Base-by-base conservation (phyloP, 1,284 basidiomycete genomes). In the Sporisorium iseilematis-ciliati region DNA sequence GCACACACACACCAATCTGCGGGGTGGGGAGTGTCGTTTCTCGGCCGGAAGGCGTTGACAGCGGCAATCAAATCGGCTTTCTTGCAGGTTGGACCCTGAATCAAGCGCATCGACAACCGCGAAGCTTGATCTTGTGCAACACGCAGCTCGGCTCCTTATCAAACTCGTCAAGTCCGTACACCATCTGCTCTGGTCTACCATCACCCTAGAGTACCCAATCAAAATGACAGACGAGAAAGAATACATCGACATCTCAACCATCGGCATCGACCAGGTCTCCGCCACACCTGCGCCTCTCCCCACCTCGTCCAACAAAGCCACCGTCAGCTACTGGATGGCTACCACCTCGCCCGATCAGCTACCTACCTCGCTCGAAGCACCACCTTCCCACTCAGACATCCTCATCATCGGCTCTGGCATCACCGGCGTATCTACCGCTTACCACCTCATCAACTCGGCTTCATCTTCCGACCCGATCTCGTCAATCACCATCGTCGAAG, bases 391-490 rank as follows among this genome's bases (percentile, higher is more conserved):
- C 4, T 58, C 67, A 0, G 64, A 77, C 42, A 56, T 75, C 2
- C 71, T 65, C 45, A 69, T 77, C 52, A 72, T 79, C 40, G 77
- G 77, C 1, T 68, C 68, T 0, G 79, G 79, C 16, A 75, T 81
- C 26, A 79, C 77, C 0, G 77, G 79, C 16, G 56, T 76, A 16
- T 72, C 67, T 11, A 64, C 64, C 18, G 75, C 77, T 5, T 74
- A 63, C 18, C 79, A 81, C 42, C 68, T 79, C 41, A 40, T 65
- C 33, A 42, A 61, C 8, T 16, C 56, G 2, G 21, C 52, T 20
- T 12, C 48, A 7, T 16, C 56, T 2, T 21, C 21, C 3, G 4
- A 0, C 4, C 26, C 26, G 0, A 29, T 65, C 20, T 25, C 20
- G 1, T 46, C 57, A 5, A 60, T 80, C 4, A 65, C 58, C 11